These are phyloP conservation scores for Zoysia pacifica DNA, from an alignment of 176 grass and related monocot genomes.

Conservation along the genomic window DNA sequence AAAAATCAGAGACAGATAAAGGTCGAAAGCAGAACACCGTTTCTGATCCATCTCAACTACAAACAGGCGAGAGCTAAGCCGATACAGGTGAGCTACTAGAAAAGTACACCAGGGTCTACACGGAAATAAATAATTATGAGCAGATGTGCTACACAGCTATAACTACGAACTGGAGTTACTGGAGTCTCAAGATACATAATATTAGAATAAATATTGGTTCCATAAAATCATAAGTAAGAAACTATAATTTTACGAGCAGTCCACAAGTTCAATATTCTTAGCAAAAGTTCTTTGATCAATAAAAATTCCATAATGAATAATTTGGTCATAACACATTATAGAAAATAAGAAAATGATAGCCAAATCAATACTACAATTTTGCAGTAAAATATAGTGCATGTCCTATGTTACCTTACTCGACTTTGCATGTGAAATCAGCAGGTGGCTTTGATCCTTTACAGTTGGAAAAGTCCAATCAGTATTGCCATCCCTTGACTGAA, in stretches of 20 bases:
- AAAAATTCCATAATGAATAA: neutral
- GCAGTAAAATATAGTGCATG: constrained; percentile 15
- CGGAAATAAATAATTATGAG: neutral
- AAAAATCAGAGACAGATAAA: constrained; percentile 2
- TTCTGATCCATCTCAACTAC: constrained; percentile 12
- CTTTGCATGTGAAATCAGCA: constrained; percentile 88
- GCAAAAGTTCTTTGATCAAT: neutral
- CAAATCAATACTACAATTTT: constrained; percentile 24
- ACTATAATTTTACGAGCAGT: neutral
- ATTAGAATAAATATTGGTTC: neutral
- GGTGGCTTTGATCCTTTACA: constrained; percentile 78
- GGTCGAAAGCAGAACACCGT: neutral
- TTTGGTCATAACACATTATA: constrained; percentile 1
- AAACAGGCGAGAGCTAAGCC: neutral
- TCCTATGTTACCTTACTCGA: constrained; percentile 76
- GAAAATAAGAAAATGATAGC: constrained; percentile 17
- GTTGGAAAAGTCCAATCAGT: constrained; percentile 86
- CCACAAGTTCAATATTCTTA: neutral
- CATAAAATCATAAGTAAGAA: neutral
- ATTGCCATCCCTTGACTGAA: constrained; percentile 88
- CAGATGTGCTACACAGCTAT: neutral
- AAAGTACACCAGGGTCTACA: neutral
- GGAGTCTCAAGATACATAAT: neutral
- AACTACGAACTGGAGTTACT: neutral
- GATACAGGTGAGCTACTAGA: neutral